Percentiles rank a stretch among this genome's conserved stretches.
These are phyloP conservation scores for Apiospora hydei DNA, from an alignment of 2,329 filamentous ascomycete species.

Conservation along the genomic window DNA sequence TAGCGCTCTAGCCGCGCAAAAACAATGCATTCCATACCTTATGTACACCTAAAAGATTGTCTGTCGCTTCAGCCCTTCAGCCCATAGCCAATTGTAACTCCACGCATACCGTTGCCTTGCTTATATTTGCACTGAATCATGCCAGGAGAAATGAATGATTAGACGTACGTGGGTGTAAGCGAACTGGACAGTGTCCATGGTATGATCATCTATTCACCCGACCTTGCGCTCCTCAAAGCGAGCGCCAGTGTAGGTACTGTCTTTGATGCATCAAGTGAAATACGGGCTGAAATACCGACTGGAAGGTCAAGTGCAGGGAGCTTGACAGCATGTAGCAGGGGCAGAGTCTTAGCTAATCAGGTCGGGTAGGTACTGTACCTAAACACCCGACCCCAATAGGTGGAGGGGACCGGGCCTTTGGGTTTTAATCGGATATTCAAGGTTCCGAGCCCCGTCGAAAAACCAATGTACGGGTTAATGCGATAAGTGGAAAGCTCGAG, in stretches of 20 bases:
- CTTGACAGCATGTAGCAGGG: background rate
- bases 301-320: background rate
- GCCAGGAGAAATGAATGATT: no score
- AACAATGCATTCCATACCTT: background rate
- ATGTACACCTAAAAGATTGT: no score
- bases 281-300: background rate
- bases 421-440: conserved; percentile 20
- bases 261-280: background rate
- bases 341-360: background rate
- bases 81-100: no score
- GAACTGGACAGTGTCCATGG: no score
- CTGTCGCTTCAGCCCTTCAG: no score
- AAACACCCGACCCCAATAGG: no score
- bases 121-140: no score
- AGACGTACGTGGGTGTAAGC: no score
- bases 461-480: conserved; percentile 14
- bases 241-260: background rate
- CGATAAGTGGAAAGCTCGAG: conserved; percentile 9
- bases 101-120: no score
- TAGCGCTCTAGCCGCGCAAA: conserved; percentile 13
- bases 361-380: no score
- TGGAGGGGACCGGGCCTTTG: background rate
- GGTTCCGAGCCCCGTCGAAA: conserved; percentile 22
- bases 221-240: no score
- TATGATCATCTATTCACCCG: no score